Evolutionary conservation across 768 basidiomycete genomes (phyloP).

Genomic region (Kwoniella heveanensis): DNA sequence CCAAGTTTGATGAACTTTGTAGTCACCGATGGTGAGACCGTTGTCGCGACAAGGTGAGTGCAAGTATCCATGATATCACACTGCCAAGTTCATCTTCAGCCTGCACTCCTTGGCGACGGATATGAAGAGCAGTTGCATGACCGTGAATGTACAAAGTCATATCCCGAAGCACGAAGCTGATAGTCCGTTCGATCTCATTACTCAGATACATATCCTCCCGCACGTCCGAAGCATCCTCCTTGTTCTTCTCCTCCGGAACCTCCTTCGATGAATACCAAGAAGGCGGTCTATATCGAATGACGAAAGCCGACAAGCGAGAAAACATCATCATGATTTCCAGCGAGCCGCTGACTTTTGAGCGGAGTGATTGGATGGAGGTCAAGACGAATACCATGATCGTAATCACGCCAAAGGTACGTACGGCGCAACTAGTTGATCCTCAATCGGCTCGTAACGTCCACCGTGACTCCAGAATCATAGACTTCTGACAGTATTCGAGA

Average conservation of each 20-base stretch:
- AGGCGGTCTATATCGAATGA: constrained; percentile 92
- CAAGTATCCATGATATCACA: neutral
- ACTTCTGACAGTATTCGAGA: no score
- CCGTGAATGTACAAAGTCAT: no score
- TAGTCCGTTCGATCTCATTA: no score
- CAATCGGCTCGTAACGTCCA: no score
- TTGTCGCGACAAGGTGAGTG: constrained; percentile 74
- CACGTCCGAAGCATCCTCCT: constrained; percentile 86
- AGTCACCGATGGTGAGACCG: constrained; percentile 90
- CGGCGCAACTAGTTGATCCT: no score
- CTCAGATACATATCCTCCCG: constrained; percentile 79
- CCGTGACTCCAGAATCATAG: no score
- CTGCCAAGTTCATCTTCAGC: neutral
- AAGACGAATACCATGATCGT: constrained; percentile 94
- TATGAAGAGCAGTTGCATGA: no score
- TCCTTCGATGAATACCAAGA: constrained; percentile 86
- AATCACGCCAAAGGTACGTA: constrained; percentile 83
- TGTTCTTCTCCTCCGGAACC: constrained; percentile 97
- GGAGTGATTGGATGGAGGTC: constrained; percentile 99
- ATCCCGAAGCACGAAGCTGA: no score
- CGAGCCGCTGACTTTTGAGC: constrained; percentile 94
- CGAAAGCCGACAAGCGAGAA: constrained; percentile 86
- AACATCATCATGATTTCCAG: constrained; percentile 84
- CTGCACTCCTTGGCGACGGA: no score
- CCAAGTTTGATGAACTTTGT: constrained; percentile 94